Percentiles rank a stretch among this genome's conserved stretches.
Evolutionary conservation across 331 rosid genomes (phyloP).

Genomic region (Stylosanthes scabra): DNA sequence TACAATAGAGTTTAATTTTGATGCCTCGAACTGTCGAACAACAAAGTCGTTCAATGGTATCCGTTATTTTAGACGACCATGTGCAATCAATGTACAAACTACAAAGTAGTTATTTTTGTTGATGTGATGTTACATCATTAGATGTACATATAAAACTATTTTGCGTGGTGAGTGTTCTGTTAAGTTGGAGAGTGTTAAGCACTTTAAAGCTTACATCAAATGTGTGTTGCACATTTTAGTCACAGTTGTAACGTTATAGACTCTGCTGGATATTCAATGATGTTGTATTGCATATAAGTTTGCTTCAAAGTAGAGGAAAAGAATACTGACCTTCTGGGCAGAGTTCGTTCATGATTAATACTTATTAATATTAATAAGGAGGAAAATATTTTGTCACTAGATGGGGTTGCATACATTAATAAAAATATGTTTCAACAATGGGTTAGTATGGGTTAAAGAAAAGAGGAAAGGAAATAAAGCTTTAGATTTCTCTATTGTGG

Average conservation of each 20-base stretch:
- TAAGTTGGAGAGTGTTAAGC: conserved; percentile 3
- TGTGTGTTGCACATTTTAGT: not conserved
- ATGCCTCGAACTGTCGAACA: no score
- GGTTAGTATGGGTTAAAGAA: not conserved
- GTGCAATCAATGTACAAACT: no score
- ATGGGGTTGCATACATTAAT: not conserved
- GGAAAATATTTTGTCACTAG: not conserved
- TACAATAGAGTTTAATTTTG: no score
- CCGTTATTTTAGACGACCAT: no score
- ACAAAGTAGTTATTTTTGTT: no score
- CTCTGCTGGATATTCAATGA: conserved; percentile 10
- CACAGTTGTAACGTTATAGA: not conserved
- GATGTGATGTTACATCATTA: no score
- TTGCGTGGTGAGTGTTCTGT: no score
- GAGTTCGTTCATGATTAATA: not conserved
- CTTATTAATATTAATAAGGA: not conserved
- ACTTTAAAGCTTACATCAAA: not conserved
- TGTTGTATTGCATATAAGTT: not conserved
- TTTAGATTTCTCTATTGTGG: not conserved
- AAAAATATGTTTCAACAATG: not conserved
- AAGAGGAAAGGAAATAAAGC: not conserved
- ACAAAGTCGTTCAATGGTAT: no score
- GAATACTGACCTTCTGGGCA: not conserved
- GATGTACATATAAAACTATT: no score
- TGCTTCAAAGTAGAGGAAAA: not conserved